phyloP scores from a whole-genome alignment of 1,139 yeast species.

The Suhomyces bolitotheri region DNA sequence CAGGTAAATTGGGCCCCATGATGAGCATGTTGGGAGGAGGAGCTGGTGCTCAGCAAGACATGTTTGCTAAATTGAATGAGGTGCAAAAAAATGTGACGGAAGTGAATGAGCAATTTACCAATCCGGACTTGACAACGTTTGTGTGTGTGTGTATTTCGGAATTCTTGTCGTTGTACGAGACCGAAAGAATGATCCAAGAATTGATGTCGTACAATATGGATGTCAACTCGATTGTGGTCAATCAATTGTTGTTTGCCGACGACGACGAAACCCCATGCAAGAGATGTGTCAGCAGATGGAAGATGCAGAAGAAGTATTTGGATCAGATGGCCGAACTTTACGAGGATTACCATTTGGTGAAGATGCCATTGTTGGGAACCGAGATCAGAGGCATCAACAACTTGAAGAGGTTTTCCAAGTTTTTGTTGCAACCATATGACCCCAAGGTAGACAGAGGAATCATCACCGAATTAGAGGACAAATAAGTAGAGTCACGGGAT shows the following conservation, averaged over 20 bases:
- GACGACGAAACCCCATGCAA: slow-evolving; percentile 69
- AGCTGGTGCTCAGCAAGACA: slow-evolving; percentile 67
- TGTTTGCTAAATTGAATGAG: slow-evolving; percentile 78
- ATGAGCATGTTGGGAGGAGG: slow-evolving; percentile 72
- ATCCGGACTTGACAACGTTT: slow-evolving; percentile 94
- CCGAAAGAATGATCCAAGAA: slow-evolving; percentile 96
- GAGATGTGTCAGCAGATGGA: slow-evolving; percentile 90
- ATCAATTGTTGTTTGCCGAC: slow-evolving; percentile 86
- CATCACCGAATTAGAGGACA: slow-evolving; percentile 66
- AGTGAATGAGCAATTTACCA: slow-evolving; percentile 91
- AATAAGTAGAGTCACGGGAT: no score
- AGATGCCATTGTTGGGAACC: slow-evolving; percentile 90
- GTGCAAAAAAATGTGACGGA: slow-evolving; percentile 81
- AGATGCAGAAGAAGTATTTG: slow-evolving; percentile 92
- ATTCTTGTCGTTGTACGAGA: slow-evolving; percentile 90
- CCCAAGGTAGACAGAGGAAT: slow-evolving; percentile 60
- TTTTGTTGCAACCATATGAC: slow-evolving; percentile 67
- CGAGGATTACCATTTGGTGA: slow-evolving; percentile 91
- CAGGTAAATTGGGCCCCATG: slow-evolving; percentile 90
- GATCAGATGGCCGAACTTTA: slow-evolving; percentile 93
- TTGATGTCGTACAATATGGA: slow-evolving; percentile 93
- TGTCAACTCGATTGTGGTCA: slow-evolving; percentile 91
- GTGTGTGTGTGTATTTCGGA: slow-evolving; percentile 97
- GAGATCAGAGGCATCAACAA: slow-evolving; percentile 92
- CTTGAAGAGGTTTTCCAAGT: slow-evolving; percentile 73